Evolutionary conservation across 805 yeast species (phyloP).

Genomic region (Kodamaea jinghongensis): DNA sequence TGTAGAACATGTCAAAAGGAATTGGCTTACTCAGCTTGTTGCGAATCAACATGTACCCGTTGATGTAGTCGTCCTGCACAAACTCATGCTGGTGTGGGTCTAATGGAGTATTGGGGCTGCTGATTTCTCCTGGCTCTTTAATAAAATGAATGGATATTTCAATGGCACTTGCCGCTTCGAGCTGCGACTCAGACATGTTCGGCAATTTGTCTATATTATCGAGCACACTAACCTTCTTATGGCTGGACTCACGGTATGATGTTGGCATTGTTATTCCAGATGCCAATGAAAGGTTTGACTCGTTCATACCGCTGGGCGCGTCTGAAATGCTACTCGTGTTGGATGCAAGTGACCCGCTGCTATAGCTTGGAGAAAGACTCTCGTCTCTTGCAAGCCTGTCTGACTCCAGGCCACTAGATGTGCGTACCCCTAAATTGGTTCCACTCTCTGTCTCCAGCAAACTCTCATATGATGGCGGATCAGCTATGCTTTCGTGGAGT

Average conservation of each 20-base stretch:
- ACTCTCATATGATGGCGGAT: slow-evolving; percentile 20
- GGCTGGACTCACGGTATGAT: not conserved
- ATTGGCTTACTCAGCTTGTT: slow-evolving; percentile 41
- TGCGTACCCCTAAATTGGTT: too few relatives aligned
- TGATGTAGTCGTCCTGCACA: slow-evolving; percentile 63
- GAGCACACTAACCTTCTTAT: slow-evolving; percentile 33
- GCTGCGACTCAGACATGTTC: slow-evolving; percentile 29
- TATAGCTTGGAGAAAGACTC: too few relatives aligned
- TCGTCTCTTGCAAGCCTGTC: too few relatives aligned
- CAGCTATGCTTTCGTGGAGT: slow-evolving; percentile 7
- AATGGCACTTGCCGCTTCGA: slow-evolving; percentile 19
- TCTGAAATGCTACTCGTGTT: not conserved
- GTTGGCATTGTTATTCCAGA: too few relatives aligned
- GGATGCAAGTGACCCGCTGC: not conserved
- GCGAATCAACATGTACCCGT: slow-evolving; percentile 51
- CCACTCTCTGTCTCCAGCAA: too few relatives aligned
- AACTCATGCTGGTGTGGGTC: slow-evolving; percentile 45
- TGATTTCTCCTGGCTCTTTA: slow-evolving; percentile 12
- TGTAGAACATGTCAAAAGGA: slow-evolving; percentile 61
- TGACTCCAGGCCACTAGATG: not conserved
- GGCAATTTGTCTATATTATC: slow-evolving; percentile 36
- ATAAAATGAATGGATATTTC: slow-evolving; percentile 33
- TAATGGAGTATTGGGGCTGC: slow-evolving; percentile 1
- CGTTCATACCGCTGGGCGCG: not conserved
- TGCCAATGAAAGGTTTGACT: not conserved